phyloP scores from a whole-genome alignment of 177 flowering plant species.

The Vitis hybrid region DNA sequence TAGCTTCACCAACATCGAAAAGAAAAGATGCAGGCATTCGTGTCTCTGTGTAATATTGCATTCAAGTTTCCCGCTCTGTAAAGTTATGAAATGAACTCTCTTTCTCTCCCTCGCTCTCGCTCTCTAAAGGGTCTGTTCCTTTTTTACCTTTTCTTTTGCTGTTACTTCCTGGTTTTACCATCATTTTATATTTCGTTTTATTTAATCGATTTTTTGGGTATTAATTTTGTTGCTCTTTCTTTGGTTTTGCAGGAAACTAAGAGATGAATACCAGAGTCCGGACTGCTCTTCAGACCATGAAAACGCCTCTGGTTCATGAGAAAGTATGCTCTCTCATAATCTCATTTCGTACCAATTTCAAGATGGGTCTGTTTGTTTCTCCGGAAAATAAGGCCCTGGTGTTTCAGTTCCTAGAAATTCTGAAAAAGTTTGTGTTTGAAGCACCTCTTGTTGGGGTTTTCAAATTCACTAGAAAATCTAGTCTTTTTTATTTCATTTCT shows the following conservation, averaged over 20 bases:
- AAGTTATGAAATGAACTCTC: neutral
- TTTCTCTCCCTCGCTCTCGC: neutral
- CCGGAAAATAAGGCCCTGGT: neutral
- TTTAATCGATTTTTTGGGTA: neutral
- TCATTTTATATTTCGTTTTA: too few relatives aligned
- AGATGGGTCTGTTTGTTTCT: constrained; percentile 4
- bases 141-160: neutral
- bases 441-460: constrained; percentile 6
- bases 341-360: neutral
- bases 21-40: constrained; percentile 5
- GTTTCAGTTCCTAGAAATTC: neutral
- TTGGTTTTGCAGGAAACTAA: constrained; percentile 9
- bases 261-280: constrained; percentile 36
- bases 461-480: neutral
- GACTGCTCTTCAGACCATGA: constrained; percentile 33
- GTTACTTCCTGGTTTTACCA: too few relatives aligned
- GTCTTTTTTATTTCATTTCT: neutral
- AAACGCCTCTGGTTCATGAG: constrained; percentile 38
- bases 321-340: constrained; percentile 27
- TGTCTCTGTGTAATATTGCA: constrained; percentile 15
- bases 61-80: constrained; percentile 40
- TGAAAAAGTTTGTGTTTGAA: neutral
- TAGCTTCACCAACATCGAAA: constrained; percentile 22
- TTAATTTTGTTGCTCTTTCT: constrained; percentile 5
- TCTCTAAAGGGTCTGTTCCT: neutral